phyloP scores from a whole-genome alignment of 495 filamentous ascomycete genomes.

The Penicillium bovifimosum region DNA sequence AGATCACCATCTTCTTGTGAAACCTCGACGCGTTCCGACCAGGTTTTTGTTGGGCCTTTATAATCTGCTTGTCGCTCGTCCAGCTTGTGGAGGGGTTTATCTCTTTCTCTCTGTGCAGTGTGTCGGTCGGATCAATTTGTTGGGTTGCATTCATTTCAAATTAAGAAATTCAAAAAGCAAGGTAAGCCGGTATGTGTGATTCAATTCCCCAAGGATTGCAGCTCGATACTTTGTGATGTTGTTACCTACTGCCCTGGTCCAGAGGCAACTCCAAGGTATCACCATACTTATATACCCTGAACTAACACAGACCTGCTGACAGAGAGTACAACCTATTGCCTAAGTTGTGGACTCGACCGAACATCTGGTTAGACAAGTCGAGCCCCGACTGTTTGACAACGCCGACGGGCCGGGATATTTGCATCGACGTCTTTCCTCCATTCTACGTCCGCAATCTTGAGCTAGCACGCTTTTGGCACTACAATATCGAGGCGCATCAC shows the following conservation, averaged over 20 bases:
- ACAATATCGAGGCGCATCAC: background rate
- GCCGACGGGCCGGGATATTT: conserved; percentile 3
- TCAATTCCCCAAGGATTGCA: background rate
- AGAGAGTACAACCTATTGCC: conserved; percentile 1
- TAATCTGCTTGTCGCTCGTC: conserved; percentile 6
- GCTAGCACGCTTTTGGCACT: conserved; percentile 1
- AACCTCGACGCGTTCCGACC: conserved; percentile 1
- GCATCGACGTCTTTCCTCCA: background rate
- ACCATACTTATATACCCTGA: background rate
- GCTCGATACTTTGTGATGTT: background rate
- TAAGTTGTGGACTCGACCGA: conserved; percentile 11
- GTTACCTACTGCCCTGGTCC: background rate
- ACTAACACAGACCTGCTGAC: background rate
- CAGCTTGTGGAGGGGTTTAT: background rate
- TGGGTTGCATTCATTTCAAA: conserved; percentile 8
- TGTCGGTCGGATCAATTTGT: conserved; percentile 17
- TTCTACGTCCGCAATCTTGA: background rate
- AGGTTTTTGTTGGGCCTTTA: conserved; percentile 2
- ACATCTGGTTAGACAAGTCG: conserved; percentile 14
- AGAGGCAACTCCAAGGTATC: background rate
- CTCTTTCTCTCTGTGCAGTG: conserved; percentile 3
- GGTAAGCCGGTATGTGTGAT: background rate
- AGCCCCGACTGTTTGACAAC: conserved; percentile 21
- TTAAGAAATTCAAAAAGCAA: conserved; percentile 9
- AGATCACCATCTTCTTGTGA: conserved; percentile 10